Evolutionary conservation across 2,329 filamentous ascomycete genomes (phyloP).

Genomic region (Spiromastix sp.): DNA sequence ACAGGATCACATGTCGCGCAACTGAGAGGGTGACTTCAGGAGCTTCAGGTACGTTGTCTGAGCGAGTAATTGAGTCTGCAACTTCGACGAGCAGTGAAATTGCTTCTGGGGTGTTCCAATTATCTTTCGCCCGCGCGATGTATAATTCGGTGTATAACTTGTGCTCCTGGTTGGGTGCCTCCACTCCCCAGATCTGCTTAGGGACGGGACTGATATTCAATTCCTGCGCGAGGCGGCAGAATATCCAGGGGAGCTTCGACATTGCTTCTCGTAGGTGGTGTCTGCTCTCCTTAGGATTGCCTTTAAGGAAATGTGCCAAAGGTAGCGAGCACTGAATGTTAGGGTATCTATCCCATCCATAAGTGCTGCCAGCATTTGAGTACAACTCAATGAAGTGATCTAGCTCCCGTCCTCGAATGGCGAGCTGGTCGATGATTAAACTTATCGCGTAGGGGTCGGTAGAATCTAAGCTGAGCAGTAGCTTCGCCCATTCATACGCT

Average conservation of each 20-base stretch:
- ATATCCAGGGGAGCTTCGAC: conserved; percentile 70
- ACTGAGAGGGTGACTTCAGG: conserved; percentile 44
- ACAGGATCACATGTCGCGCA: conserved; percentile 68
- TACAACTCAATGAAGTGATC: conserved; percentile 64
- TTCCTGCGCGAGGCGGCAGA: conserved; percentile 67
- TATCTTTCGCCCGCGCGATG: conserved; percentile 61
- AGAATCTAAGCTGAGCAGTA: conserved; percentile 65
- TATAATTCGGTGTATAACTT: conserved; percentile 67
- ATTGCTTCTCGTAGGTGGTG: conserved; percentile 58
- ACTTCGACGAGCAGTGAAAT: conserved; percentile 59
- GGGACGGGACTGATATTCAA: conserved; percentile 67
- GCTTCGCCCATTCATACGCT: conserved; percentile 84
- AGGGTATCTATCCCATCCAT: conserved; percentile 46
- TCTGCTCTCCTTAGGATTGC: conserved; percentile 55
- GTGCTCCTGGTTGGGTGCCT: conserved; percentile 54
- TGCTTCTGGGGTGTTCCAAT: conserved; percentile 74
- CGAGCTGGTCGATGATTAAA: conserved; percentile 72
- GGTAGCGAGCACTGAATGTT: conserved; percentile 68
- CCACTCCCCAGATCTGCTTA: conserved; percentile 70
- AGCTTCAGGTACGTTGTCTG: conserved; percentile 34
- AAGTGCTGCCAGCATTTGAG: conserved; percentile 39
- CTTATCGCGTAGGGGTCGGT: conserved; percentile 74
- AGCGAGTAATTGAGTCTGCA: conserved; percentile 43
- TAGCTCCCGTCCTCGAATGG: conserved; percentile 68
- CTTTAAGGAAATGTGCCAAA: conserved; percentile 63